These are phyloP conservation scores for Coemansia sp. DNA, from an alignment of 192 early-diverging fungal genomes.

Conservation along the genomic window DNA sequence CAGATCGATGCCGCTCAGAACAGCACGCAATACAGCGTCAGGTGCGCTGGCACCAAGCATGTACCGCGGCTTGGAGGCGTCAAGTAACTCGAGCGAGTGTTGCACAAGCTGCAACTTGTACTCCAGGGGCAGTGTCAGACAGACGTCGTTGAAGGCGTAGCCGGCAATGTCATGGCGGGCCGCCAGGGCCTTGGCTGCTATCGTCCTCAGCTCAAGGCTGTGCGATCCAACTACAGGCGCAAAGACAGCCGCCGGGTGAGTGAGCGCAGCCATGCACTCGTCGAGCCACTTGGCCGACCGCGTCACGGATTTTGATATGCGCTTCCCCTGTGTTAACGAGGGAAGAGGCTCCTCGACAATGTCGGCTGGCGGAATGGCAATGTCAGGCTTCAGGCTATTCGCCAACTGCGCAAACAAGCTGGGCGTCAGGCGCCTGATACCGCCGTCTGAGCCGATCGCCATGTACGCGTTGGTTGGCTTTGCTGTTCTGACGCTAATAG, in stretches of 20 bases:
- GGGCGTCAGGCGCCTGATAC: conserved; percentile 30
- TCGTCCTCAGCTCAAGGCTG: conserved; percentile 36
- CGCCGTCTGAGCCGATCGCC: conserved; percentile 45
- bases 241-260: conserved; percentile 31
- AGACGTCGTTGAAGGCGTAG: conserved; percentile 40
- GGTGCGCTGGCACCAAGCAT: conserved; percentile 52
- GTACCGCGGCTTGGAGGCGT: conserved; percentile 36
- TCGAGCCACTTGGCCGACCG: conserved; percentile 49
- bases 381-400: conserved; percentile 33
- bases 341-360: conserved; percentile 41
- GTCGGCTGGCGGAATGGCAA: conserved; percentile 45
- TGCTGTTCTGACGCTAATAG: conserved; percentile 13
- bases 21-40: conserved; percentile 36
- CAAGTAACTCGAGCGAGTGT: conserved; percentile 36
- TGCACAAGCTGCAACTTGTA: conserved; percentile 30
- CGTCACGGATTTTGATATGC: conserved; percentile 47
- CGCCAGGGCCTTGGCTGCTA: conserved; percentile 20
- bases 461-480: conserved; percentile 38
- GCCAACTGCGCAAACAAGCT: conserved; percentile 29
- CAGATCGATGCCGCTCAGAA: conserved; percentile 62
- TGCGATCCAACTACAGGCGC: conserved; percentile 49
- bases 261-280: conserved; percentile 24
- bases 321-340: conserved; percentile 43
- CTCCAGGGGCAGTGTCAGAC: conserved; percentile 28
- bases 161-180: conserved; percentile 25